A percentile compares a stretch with the other conserved stretches of the same genome.
Conservation (phyloP, 2,329 filamentous ascomycete species). For the Tolypocladium tundrense region DNA sequence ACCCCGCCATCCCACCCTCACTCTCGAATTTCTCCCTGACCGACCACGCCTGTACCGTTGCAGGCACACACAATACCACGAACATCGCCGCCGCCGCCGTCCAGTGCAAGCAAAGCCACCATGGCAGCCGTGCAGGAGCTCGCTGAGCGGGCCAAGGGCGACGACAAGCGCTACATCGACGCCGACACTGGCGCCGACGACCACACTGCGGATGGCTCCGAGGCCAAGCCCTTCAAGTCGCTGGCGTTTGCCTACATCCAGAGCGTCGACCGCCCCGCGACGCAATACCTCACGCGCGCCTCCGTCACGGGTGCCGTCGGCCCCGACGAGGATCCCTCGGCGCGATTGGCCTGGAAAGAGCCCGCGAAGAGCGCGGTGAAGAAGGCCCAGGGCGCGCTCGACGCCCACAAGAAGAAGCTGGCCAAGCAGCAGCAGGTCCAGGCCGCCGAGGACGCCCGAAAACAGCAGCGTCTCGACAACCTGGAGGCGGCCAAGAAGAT, state of each 20-base stretch:
- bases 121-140: conserved; percentile 39
- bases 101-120: conserved; percentile 1
- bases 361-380: conserved; percentile 77
- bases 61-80: neutral
- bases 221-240: conserved; percentile 71
- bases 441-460: conserved; percentile 62
- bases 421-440: conserved; percentile 40
- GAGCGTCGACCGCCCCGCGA: conserved; percentile 46
- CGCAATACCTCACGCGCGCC: conserved; percentile 59
- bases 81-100: neutral
- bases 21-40: neutral
- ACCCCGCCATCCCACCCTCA: neutral
- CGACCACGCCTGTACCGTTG: neutral
- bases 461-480: conserved; percentile 52
- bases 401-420: conserved; percentile 69
- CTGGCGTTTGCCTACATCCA: conserved; percentile 69
- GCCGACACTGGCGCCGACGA: conserved; percentile 69
- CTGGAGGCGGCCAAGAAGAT: conserved; percentile 73
- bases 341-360: conserved; percentile 65
- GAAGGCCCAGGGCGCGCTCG: conserved; percentile 67
- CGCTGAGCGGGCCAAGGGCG: conserved; percentile 27
- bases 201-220: conserved; percentile 53
- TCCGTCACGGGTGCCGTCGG: conserved; percentile 51
- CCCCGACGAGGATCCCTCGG: conserved; percentile 52
- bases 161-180: conserved; percentile 56